Conservation (phyloP, 352 stramenopile species). For the Pythium angustatum region DNA sequence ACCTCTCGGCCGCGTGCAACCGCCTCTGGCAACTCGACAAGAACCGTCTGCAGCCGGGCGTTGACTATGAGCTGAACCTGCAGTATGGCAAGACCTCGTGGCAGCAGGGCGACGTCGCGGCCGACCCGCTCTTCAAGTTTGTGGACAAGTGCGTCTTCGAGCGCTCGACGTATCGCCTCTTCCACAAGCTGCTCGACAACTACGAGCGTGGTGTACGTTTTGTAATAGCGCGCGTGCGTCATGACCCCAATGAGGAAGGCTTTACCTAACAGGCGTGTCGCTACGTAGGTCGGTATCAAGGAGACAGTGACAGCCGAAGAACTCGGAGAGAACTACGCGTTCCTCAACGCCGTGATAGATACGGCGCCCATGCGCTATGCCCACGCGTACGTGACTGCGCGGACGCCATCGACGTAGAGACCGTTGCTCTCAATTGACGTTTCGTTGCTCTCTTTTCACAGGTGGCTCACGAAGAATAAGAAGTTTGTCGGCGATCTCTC, state of each 20-base stretch:
- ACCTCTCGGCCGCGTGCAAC: slow-evolving; percentile 76
- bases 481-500: slow-evolving; percentile 73
- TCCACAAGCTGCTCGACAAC: slow-evolving; percentile 90
- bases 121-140: slow-evolving; percentile 90
- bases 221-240: background rate
- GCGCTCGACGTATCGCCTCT: slow-evolving; percentile 90
- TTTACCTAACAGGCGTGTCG: background rate
- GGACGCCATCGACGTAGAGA: too few relatives aligned
- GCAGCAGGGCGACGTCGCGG: slow-evolving; percentile 84
- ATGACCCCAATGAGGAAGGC: background rate
- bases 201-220: slow-evolving; percentile 76
- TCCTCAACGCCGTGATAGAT: slow-evolving; percentile 92
- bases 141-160: slow-evolving; percentile 88
- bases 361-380: slow-evolving; percentile 94
- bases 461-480: slow-evolving; percentile 83
- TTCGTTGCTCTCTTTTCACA: slow-evolving; percentile 25
- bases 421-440: background rate
- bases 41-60: slow-evolving; percentile 84
- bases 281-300: slow-evolving; percentile 66
- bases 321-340: slow-evolving; percentile 87
- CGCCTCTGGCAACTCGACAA: slow-evolving; percentile 93
- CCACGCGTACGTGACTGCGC: slow-evolving; percentile 86
- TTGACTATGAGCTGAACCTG: slow-evolving; percentile 94
- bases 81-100: slow-evolving; percentile 92
- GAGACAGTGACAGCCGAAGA: slow-evolving; percentile 89